A percentile compares a stretch with the other conserved stretches of the same genome.
Evolutionary conservation across 345 rosid species (phyloP).

Genomic region (Lepidium didymum): DNA sequence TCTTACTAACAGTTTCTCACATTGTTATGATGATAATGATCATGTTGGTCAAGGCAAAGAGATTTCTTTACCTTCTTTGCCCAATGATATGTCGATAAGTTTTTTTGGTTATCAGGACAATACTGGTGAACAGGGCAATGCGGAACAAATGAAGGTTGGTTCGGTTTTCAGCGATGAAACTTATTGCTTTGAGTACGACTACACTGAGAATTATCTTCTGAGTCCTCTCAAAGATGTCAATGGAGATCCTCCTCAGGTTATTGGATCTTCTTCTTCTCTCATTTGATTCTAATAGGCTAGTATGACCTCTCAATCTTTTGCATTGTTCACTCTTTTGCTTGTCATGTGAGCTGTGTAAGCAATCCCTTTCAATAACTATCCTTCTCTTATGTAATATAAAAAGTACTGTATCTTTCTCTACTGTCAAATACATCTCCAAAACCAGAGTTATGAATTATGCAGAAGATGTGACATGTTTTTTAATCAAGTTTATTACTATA

Average conservation of each 20-base stretch:
- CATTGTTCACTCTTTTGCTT: background rate
- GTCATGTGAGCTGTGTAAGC: background rate
- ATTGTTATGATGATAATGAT: background rate
- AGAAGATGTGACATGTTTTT: conserved; percentile 7
- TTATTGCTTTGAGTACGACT: conserved; percentile 9
- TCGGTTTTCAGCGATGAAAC: background rate
- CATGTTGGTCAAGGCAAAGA: background rate
- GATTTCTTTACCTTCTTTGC: conserved; percentile 11
- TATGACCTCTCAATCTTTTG: background rate
- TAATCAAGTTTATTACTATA: conserved; percentile 25
- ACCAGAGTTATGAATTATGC: background rate
- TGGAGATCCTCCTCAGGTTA: conserved; percentile 6
- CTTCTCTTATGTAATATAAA: background rate
- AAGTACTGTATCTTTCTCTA: background rate
- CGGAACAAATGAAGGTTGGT: background rate
- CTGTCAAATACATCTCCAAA: background rate
- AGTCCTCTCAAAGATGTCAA: conserved; percentile 10
- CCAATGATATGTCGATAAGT: conserved; percentile 22
- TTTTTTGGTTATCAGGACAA: conserved; percentile 7
- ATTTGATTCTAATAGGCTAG: background rate
- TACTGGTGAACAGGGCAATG: background rate
- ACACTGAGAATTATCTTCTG: background rate
- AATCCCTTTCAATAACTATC: background rate
- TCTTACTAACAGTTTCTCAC: conserved; percentile 11
- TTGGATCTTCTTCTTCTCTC: conserved; percentile 13